Base-by-base conservation (phyloP, 352 stramenopile genomes). In the Pythium grandisporangium region DNA sequence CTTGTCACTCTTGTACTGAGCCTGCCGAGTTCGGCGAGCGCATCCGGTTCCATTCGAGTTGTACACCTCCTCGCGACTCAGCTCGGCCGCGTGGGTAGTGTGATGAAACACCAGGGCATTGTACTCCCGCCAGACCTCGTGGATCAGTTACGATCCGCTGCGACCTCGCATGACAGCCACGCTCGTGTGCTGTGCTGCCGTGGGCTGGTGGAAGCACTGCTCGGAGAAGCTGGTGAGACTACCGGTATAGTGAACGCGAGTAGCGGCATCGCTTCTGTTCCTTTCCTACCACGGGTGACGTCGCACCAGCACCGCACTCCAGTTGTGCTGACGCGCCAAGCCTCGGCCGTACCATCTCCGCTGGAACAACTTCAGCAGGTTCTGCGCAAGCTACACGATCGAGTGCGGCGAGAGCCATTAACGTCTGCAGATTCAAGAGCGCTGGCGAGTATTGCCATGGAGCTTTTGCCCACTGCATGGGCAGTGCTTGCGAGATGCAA, bases 141-240 rank as follows among this genome's bases (percentile, higher is more conserved):
- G 33, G 33, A 38, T 38, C 13, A 16, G n/a, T n/a, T 38, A 38
- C 33, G 19, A 16, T 38, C 33, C 13, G 33, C 33, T 38, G n/a
- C n/a, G n/a, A n/a, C 33, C 13, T 38, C 33, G 33, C 19, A 11
- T 16, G 19, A 38, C 11, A 38, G 33, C 13, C 19, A 11, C 19
- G 11, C 19, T 20, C 33, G 33, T 16, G 33, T 16, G 11, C 11
- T 20, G 11, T 38, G 33, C 33, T 38, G 33, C 33, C 33, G 19
- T 20, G 33, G 19, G 19, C 33, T 38, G 13, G 11, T 38, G 11
- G 33, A 38, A 38, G 33, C 33, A 38, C 33, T 38, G 19, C 33
- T 11, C 13, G 11, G 11, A 20, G 33, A 16, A 16, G 33, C 33
- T 38, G 33, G 11, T 38, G 11, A 38, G 33, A 11, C 13, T 38